phyloP scores from a whole-genome alignment of 495 filamentous ascomycete genomes.

The Penicillium paxilli region DNA sequence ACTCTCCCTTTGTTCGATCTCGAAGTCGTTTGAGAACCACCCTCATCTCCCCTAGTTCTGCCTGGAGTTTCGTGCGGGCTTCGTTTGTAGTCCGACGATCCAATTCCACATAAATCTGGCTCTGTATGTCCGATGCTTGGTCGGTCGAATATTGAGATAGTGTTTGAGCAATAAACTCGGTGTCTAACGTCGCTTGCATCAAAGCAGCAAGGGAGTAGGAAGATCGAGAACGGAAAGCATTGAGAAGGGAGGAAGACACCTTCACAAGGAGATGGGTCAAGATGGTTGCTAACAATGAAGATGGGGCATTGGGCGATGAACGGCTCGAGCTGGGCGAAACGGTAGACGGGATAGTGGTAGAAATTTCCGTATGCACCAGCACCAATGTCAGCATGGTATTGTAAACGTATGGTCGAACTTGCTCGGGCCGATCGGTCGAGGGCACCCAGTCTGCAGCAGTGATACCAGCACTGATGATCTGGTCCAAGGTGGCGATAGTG shows the following conservation, averaged over 20 bases:
- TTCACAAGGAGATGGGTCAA: slow-evolving; percentile 80
- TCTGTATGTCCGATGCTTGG: slow-evolving; percentile 74
- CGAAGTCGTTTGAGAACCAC: slow-evolving; percentile 77
- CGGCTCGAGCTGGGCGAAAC: slow-evolving; percentile 28
- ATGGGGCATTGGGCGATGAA: slow-evolving; percentile 46
- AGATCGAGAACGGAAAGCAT: slow-evolving; percentile 64
- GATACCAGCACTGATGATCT: slow-evolving; percentile 71
- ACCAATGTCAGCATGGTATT: slow-evolving; percentile 78
- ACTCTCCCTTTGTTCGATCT: slow-evolving; percentile 81
- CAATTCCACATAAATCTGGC: slow-evolving; percentile 84
- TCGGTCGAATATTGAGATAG: slow-evolving; percentile 83
- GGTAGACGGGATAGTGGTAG: slow-evolving; percentile 62
- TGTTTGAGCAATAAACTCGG: slow-evolving; percentile 95
- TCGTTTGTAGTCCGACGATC: slow-evolving; percentile 85
- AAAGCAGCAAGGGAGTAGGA: slow-evolving; percentile 75
- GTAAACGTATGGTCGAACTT: slow-evolving; percentile 88
- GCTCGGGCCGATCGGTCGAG: slow-evolving; percentile 59
- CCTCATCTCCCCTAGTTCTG: slow-evolving; percentile 86
- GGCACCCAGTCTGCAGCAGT: slow-evolving; percentile 70
- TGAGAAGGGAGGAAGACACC: slow-evolving; percentile 66
- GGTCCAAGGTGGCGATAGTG: slow-evolving; percentile 58
- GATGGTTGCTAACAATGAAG: slow-evolving; percentile 64
- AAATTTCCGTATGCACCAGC: slow-evolving; percentile 87
- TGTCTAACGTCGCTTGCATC: slow-evolving; percentile 96
- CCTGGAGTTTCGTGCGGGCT: slow-evolving; percentile 74